Base-by-base conservation (phyloP, 495 filamentous ascomycete species). In the Tuber magnatum region DNA sequence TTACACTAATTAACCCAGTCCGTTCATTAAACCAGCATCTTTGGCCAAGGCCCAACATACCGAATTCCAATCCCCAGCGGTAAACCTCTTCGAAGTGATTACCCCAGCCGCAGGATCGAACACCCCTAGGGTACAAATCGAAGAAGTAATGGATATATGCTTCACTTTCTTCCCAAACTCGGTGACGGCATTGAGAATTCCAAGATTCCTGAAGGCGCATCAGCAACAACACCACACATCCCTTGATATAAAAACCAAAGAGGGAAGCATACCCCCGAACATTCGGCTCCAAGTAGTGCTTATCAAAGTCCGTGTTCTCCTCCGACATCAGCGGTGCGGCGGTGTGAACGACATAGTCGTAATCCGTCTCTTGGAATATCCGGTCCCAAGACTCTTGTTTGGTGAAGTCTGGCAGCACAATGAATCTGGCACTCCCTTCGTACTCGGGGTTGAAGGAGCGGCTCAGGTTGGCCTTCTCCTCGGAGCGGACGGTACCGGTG, bases 51-150 rank as follows among this genome's bases (percentile, higher is more conserved):
- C 18, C 39, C 8, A 43, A 39, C 69, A 43, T 78, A 85, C 83
- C 1, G 84, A 80, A 68, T 83, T 85, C 83, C 84, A 86, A 69
- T 85, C 81, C 32, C 84, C 80, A 68, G 84, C 83, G 0, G 83
- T 85, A 75, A 83, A 85, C 12, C 76, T 75, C 70, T 77, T 77
- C 35, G 80, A 82, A 35, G 80, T 76, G 39, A 68, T 76, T 8
- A 77, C 43, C 46, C 85, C 82, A 56, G 84, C 78, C 70, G 80
- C 73, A 1, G 81, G 78, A 72, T 84, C 76, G 16, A 84, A 71
- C 7, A 83, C 70, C 14, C 51, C 51, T 8, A 56, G 4, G 28
- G 51, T 10, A 56, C 35, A 84, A 61, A 43, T 81, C 81, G 6
- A 83, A 82, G 51, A 81, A 81, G 43, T 81, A 3, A 83, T 77